Percentiles rank a stretch among this genome's conserved stretches.
Conservation (phyloP, 2,329 filamentous ascomycete genomes). For the Didymella sp. region DNA sequence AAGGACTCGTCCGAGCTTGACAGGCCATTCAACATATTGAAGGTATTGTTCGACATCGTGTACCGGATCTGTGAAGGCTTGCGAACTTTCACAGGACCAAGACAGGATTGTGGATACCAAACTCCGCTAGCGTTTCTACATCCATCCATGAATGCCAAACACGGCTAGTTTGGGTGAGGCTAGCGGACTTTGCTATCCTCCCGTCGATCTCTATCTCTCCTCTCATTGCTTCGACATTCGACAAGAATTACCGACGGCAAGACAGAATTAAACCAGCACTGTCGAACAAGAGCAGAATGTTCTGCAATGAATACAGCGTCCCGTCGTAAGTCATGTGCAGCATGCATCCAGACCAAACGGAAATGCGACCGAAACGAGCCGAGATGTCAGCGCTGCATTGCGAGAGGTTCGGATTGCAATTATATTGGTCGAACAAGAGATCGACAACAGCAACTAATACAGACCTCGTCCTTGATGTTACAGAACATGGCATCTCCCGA, state of each 20-base stretch:
- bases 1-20: background rate
- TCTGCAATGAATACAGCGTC: conserved; percentile 5
- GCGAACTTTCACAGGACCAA: background rate
- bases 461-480: background rate
- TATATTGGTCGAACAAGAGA: conserved; percentile 14
- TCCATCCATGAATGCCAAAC: background rate
- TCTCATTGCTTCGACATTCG: background rate
- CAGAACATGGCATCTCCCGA: background rate
- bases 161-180: conserved; percentile 4
- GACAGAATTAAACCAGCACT: no score
- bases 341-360: conserved; percentile 24
- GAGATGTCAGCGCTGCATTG: conserved; percentile 23
- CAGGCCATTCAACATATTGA: background rate
- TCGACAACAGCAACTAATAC: background rate
- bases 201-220: background rate
- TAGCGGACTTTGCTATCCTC: conserved; percentile 4
- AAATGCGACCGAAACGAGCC: conserved; percentile 24
- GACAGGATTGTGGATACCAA: background rate
- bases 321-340: conserved; percentile 26
- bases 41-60: background rate
- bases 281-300: background rate
- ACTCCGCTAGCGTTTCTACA: background rate
- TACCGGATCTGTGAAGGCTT: background rate
- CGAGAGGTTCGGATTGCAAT: conserved; percentile 19
- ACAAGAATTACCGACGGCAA: background rate